Evolutionary conservation across 2,329 filamentous ascomycete genomes (phyloP), one percentile per base, ranked within the genome.

Genomic region (Zasmidium angulare): DNA sequence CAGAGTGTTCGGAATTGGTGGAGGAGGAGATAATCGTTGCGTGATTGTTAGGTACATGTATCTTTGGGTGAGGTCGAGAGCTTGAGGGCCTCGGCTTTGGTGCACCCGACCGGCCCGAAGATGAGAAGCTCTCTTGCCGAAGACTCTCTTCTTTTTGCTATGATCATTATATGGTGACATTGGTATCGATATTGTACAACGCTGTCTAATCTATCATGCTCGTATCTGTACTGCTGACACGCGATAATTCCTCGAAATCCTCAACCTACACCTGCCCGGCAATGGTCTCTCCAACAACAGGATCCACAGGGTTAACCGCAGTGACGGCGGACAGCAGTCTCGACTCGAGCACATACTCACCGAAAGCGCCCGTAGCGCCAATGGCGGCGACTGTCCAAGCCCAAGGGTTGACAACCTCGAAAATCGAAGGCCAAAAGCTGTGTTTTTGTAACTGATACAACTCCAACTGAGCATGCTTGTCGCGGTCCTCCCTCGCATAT

Each of bases 381-480:
- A 77, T 73, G 1, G 78, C 82, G 11, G 82, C 59, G 1, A 86
- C 77, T 21, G 75, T 75, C 80, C 83, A 83, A 1, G 81, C 69
- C 85, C 84, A 87, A 60, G 80, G 79, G 63, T 86, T 86, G 21
- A 67, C 71, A 7, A 82, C 56, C 70, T 86, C 82, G 26, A 74
- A 69, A 1, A 77, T 50, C 11, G 74, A 74, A 1, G 84, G 84
- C 84, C 84, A 87, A 72, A 87, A 84, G 43, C 82, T 81, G 65
- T 87, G 86, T 71, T 84, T 84, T 66, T 82, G 78, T 21, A 71
- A 62, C 53, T 77, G 76, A 75, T 82, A 86, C 55, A 78, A 69
- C 66, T 80, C 74, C 20, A 86, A 74, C 63, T 86, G 79, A 47
- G 76, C 73, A 53, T 81, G 78, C 70, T 86, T 86, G 50, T 76